Percentiles rank a stretch among this genome's conserved stretches.
phyloP scores from a whole-genome alignment of 169 alveolate genomes.

The Condylostoma magnum region DNA sequence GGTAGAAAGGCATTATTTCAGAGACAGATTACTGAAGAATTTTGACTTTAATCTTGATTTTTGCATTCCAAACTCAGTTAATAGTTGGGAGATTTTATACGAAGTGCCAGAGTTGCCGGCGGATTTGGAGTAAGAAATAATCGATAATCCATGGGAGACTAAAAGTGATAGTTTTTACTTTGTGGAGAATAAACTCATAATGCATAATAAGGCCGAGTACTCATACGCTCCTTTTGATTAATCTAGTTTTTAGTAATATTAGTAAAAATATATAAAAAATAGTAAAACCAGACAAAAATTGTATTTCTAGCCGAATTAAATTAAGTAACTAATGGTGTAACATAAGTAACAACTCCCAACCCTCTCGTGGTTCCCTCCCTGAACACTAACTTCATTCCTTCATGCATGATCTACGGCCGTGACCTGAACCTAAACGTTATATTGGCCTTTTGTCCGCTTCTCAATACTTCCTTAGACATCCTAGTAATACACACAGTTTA shows the following conservation, averaged over 20 bases:
- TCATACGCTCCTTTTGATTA: constrained; percentile 51
- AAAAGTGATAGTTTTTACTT: constrained; percentile 82
- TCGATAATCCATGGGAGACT: constrained; percentile 75
- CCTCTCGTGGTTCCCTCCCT: constrained; percentile 88
- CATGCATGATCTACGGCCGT: constrained; percentile 70
- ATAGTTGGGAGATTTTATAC: constrained; percentile 81
- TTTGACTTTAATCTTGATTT: constrained; percentile 80
- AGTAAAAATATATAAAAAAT: too few species aligned
- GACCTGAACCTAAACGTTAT: constrained; percentile 71
- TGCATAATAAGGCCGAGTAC: constrained; percentile 81
- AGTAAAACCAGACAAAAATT: too few species aligned
- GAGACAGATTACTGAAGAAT: constrained; percentile 46
- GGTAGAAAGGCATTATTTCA: constrained; percentile 84
- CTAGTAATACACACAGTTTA: constrained; percentile 71
- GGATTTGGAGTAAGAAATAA: constrained; percentile 62
- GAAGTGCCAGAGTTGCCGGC: constrained; percentile 70
- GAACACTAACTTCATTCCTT: constrained; percentile 62
- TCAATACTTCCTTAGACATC: constrained; percentile 55
- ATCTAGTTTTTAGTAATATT: too few species aligned
- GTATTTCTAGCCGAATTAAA: too few species aligned
- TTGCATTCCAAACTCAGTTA: constrained; percentile 79
- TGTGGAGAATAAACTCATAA: constrained; percentile 67
- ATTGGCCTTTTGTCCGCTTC: constrained; percentile 76
- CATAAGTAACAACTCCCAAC: constrained; percentile 63
- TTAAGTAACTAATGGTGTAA: too few species aligned